Evolutionary conservation across 75 land plant species (phyloP), one percentile per base, ranked within the genome.

Genomic region (Ceratopteris richardii): DNA sequence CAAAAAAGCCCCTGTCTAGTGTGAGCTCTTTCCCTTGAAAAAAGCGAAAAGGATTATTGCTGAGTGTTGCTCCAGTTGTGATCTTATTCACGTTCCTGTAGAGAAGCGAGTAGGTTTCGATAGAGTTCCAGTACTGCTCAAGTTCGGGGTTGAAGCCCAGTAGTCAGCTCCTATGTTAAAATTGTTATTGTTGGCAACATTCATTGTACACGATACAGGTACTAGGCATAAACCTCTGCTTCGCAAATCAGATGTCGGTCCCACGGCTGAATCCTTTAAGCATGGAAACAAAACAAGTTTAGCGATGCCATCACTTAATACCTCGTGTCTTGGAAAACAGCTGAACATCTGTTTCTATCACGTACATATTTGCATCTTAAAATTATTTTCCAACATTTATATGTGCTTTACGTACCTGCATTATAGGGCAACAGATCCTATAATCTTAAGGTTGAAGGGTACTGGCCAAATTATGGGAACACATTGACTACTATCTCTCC

Each of bases 221-320:
- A 76, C 82, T 1, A 83, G 50, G 50, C 86, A 83, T 16, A 83
- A 73, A 17, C 86, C 86, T 51, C 70, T 56, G 63, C 75, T 83
- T 51, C 56, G 75, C 42, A 83, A 41, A 18, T 83, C 76, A 18
- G 50, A 46, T 46, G 50, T 14, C 9, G 42, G 14, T 10, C 42
- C 14, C 42, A 9, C 14, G 42, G 42, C 42, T 14, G 42, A 40
- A 10, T 14, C 14, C 13, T 40, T 10, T 14, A 40, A 40, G 14
- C 14, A 14, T 40, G 13, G 42, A 40, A 10, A 9, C 9, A 14
- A 40, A 40, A 14, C 42, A 40, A 10, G 13, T 10, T 40, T 14
- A 40, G 9, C 42, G 14, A 10, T 14, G 14, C 14, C 42, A 40
- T 40, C 42, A 40, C n/a, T n/a, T n/a, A n/a, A n/a, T n/a, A n/a